phyloP scores from a whole-genome alignment of 805 yeast genomes.

The Yarrowia sp. region DNA sequence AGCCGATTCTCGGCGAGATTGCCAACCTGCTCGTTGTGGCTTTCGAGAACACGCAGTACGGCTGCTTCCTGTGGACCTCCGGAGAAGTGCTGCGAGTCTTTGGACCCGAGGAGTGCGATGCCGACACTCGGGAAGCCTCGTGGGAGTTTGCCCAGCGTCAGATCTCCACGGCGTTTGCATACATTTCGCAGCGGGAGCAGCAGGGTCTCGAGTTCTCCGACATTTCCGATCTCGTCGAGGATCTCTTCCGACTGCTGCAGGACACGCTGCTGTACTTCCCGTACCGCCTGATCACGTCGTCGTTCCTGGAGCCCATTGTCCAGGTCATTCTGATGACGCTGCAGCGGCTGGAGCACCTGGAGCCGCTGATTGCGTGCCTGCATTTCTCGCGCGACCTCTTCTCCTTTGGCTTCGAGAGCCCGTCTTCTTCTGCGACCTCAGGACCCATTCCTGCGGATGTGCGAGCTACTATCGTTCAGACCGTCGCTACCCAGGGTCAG shows the following conservation, averaged over 20 bases:
- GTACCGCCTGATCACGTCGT: constrained; percentile 46
- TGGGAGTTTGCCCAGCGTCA: constrained; percentile 76
- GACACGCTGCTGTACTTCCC: constrained; percentile 79
- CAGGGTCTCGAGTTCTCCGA: constrained; percentile 33
- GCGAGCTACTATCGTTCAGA: constrained; percentile 47
- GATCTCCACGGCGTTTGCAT: constrained; percentile 53
- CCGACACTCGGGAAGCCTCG: constrained; percentile 54
- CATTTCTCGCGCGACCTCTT: constrained; percentile 78
- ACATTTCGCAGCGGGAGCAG: constrained; percentile 28
- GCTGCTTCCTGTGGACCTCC: constrained; percentile 88
- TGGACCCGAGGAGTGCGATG: constrained; percentile 47
- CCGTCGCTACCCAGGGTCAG: constrained; percentile 57
- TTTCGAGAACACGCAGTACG: constrained; percentile 64
- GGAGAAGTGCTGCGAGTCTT: constrained; percentile 72
- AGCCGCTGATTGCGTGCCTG: constrained; percentile 65
- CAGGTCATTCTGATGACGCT: constrained; percentile 59
- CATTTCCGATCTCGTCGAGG: constrained; percentile 74
- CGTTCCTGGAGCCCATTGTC: constrained; percentile 46
- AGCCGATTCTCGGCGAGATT: constrained; percentile 59
- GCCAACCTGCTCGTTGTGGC: constrained; percentile 68
- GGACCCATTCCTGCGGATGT: constrained; percentile 56
- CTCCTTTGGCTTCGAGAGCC: constrained; percentile 78
- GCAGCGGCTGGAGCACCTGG: constrained; percentile 57
- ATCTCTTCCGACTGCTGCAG: constrained; percentile 75
- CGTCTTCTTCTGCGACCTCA: constrained; percentile 66